Evolutionary conservation across 2,329 filamentous ascomycete species (phyloP).

Genomic region (Botrytis porri): DNA sequence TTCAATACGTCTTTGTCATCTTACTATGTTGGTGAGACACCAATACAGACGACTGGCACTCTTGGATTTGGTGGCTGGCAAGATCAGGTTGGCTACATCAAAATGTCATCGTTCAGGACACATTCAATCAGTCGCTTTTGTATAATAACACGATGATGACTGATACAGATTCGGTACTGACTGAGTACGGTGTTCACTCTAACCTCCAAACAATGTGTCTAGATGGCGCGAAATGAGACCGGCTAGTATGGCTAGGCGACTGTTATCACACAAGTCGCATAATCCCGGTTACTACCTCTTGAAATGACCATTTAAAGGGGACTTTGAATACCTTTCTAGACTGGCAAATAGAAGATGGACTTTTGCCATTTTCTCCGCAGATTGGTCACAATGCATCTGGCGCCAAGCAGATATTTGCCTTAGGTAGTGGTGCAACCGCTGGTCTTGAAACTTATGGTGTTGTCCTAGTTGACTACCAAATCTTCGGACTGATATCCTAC

Average conservation of each 20-base stretch:
- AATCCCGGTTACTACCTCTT: constrained; percentile 39
- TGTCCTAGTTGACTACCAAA: neutral
- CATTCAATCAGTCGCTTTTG: constrained; percentile 36
- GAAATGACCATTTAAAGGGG: constrained; percentile 16
- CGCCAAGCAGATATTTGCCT: neutral
- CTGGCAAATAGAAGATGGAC: neutral
- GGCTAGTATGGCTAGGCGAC: constrained; percentile 44
- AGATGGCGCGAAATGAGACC: constrained; percentile 44
- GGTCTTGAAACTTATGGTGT: neutral
- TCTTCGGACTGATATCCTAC: neutral
- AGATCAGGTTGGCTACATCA: constrained; percentile 41
- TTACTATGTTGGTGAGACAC: constrained; percentile 19
- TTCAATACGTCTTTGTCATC: constrained; percentile 19
- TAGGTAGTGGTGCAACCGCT: neutral
- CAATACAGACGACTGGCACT: constrained; percentile 28
- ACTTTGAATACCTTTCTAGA: neutral
- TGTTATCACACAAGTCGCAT: constrained; percentile 44
- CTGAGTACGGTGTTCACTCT: constrained; percentile 40
- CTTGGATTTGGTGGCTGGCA: constrained; percentile 45
- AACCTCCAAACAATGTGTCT: constrained; percentile 42
- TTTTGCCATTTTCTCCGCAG: neutral
- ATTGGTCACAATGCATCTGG: neutral
- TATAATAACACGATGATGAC: constrained; percentile 38
- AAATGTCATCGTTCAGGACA: constrained; percentile 38
- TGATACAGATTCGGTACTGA: constrained; percentile 30